Evolutionary conservation across 768 basidiomycete genomes (phyloP), one percentile per base, ranked within the genome.

Genomic region (Russula sp.): DNA sequence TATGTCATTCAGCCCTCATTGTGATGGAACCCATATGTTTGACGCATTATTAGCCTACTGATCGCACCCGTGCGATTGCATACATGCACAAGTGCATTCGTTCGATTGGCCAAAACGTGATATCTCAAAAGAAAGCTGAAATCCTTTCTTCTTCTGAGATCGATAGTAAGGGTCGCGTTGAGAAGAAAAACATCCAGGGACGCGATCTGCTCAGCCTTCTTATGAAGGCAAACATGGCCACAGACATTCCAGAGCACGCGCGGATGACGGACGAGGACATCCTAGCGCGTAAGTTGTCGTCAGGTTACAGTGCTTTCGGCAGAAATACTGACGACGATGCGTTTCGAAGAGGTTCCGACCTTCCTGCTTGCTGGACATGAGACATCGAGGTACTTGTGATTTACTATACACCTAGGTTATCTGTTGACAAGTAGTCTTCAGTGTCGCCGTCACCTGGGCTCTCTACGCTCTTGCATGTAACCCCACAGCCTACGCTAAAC

Each of bases 181-280:
- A 77, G 74, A 73, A 76, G 63, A 71, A 72, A n/a, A 69, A 57
- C 13, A 56, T 76, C 11, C 68, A 67, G 0, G 77, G 77, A 22
- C 79, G 83, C 20, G 87, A 89, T 74, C 70, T 90, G 3, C 75
- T 89, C 4, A 84, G 83, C 0, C 69, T 88, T 30, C 76, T 89
- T 4, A 75, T 89, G 49, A 79, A 79, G 63, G 87, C 87, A 4
- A 90, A 89, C 70, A 80, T 85, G 75, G 80, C 84, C 0, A 81
- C 79, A 1, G 84, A 89, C 69, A 67, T 86, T 5, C 80, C 82
- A 0, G 80, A 81, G 7, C 75, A 68, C 51, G 85, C 87, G 70
- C 75, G 76, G 42, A 74, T 90, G 74, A 79, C 79, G 0, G 88
- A 90, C 61, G 79, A 79, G 32, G 88, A 89, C 64, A 84, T 90